Conservation (phyloP, 768 basidiomycete species). For the Cystofilobasidium capitatum region DNA sequence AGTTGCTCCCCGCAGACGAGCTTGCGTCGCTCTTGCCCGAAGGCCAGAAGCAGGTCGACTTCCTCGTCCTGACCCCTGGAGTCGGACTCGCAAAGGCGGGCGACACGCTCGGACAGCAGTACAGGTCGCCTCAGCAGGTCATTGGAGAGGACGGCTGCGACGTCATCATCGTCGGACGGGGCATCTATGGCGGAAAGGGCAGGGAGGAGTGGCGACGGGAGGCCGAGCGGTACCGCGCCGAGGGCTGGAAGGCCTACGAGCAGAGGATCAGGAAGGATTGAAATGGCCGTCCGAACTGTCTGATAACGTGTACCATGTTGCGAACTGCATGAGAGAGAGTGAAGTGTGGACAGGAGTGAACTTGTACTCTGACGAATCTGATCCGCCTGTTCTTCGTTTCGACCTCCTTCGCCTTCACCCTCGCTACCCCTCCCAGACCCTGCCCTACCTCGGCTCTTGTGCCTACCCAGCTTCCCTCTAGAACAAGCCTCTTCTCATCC, state of each 20-base stretch:
- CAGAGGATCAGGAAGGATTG: constrained; percentile 41
- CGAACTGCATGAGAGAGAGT: too few species aligned
- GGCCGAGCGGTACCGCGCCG: constrained; percentile 71
- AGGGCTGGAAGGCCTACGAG: constrained; percentile 86
- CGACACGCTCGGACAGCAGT: constrained; percentile 89
- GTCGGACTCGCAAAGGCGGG: constrained; percentile 70
- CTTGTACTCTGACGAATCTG: too few species aligned
- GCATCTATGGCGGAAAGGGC: constrained; percentile 63
- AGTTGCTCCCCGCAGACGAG: constrained; percentile 41
- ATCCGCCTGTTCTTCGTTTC: too few species aligned
- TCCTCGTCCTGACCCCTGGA: constrained; percentile 82
- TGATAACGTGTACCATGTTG: neutral
- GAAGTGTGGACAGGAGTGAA: too few species aligned
- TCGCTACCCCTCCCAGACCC: too few species aligned
- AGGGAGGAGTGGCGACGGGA: constrained; percentile 45
- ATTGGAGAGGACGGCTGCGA: constrained; percentile 75
- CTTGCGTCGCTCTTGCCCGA: neutral
- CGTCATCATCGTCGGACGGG: constrained; percentile 93
- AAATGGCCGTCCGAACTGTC: too few species aligned
- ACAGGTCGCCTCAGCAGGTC: constrained; percentile 78
- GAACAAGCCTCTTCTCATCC: too few species aligned
- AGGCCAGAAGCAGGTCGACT: constrained; percentile 55
- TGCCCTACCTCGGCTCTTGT: too few species aligned
- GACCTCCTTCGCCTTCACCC: too few species aligned
- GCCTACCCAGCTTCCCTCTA: neutral